Conservation (phyloP, 371 early-diverging fungal species). For the Amoeboaphelidium protococcarum region DNA sequence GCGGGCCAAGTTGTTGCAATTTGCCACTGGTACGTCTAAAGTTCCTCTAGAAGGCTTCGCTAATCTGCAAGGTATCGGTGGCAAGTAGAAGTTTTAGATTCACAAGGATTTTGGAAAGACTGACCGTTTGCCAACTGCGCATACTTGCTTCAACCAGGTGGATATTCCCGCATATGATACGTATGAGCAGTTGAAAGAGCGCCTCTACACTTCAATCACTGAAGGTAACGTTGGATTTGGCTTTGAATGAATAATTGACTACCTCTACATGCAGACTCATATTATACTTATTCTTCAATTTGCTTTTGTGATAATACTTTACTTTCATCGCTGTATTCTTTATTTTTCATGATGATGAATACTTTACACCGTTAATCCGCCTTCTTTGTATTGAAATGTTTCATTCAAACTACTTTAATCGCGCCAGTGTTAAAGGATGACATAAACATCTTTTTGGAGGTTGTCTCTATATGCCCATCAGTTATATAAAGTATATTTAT, state of each 20-base stretch:
- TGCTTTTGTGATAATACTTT: too few relatives aligned
- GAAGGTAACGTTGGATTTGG: slow-evolving; percentile 92
- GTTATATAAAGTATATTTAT: too few relatives aligned
- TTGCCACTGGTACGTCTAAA: slow-evolving; percentile 93
- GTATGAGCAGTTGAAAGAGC: slow-evolving; percentile 72
- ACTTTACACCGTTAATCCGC: too few relatives aligned
- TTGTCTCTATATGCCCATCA: too few relatives aligned
- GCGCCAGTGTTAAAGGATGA: too few relatives aligned
- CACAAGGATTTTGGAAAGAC: slow-evolving; percentile 79
- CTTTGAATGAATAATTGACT: slow-evolving; percentile 57
- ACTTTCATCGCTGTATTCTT: too few relatives aligned
- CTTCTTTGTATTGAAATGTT: too few relatives aligned
- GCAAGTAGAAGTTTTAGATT: slow-evolving; percentile 93
- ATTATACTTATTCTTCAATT: too few relatives aligned
- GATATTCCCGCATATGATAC: slow-evolving; percentile 84
- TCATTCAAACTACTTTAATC: too few relatives aligned
- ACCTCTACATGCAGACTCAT: too few relatives aligned
- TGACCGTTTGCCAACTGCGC: slow-evolving; percentile 77
- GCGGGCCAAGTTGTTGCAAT: slow-evolving; percentile 88
- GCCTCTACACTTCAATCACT: slow-evolving; percentile 60
- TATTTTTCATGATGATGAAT: too few relatives aligned
- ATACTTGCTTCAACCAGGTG: slow-evolving; percentile 97
- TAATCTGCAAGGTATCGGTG: slow-evolving; percentile 72
- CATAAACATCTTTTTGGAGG: too few relatives aligned
- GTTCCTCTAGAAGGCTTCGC: slow-evolving; percentile 93